Evolutionary conservation across 2,329 filamentous ascomycete genomes (phyloP).

Genomic region (Emmonsia crescens): DNA sequence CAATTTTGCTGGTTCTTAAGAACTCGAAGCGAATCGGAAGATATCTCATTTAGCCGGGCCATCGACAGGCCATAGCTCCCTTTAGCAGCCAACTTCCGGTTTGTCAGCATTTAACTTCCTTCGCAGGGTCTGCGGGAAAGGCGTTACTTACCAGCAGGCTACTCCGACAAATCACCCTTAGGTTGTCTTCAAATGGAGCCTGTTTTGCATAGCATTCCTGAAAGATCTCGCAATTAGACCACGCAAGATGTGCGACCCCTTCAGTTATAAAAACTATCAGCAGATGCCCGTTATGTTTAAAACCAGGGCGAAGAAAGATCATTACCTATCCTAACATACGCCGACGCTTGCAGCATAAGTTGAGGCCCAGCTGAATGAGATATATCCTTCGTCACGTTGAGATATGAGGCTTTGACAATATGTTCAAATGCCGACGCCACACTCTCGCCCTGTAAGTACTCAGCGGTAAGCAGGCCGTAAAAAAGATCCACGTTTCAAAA

Average conservation of each 20-base stretch:
- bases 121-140: neutral
- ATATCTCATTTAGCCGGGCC: slow-evolving; percentile 47
- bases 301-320: slow-evolving; percentile 4
- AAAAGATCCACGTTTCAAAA: neutral
- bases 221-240: slow-evolving; percentile 59
- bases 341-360: slow-evolving; percentile 57
- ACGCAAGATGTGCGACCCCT: slow-evolving; percentile 45
- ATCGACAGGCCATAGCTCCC: slow-evolving; percentile 64
- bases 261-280: slow-evolving; percentile 20
- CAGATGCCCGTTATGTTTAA: neutral
- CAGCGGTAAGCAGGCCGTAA: neutral
- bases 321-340: slow-evolving; percentile 66
- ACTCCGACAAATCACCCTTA: slow-evolving; percentile 62
- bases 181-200: slow-evolving; percentile 62
- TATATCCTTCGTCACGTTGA: slow-evolving; percentile 68
- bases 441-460: slow-evolving; percentile 41
- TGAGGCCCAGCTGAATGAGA: slow-evolving; percentile 62
- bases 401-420: slow-evolving; percentile 69
- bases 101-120: slow-evolving; percentile 5
- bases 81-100: slow-evolving; percentile 43
- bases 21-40: slow-evolving; percentile 53
- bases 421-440: slow-evolving; percentile 58
- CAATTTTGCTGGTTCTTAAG: slow-evolving; percentile 61
- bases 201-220: slow-evolving; percentile 58
- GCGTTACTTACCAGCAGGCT: slow-evolving; percentile 45